Base-by-base conservation (phyloP, 345 rosid genomes). In the Moringa oleifera region DNA sequence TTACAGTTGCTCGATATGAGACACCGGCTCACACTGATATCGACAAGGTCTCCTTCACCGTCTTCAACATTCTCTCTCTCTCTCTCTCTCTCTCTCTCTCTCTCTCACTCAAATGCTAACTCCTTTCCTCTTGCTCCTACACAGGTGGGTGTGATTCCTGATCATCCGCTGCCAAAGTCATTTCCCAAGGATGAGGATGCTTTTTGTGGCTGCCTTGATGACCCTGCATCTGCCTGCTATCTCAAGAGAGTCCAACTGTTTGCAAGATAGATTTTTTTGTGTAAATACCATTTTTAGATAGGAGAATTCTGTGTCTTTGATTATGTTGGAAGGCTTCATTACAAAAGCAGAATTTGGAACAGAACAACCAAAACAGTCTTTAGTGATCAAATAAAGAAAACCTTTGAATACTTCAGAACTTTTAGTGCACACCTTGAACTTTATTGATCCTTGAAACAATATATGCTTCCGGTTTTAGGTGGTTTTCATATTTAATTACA, bases 1-100 rank as follows among this genome's bases (percentile, higher is more conserved):
- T 94, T 59, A 94, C 97, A 18, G 89, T 88, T 55, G 99, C 97
- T 66, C 88, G 95, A 17, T 94, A 94, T 18, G 88, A 94, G 83
- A 94, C 99, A 45, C 99, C 99, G 20, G 92, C 90, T 11, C 97
- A 94, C 61, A 83, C 81, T 0, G 86, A 86, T 68, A 90, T 90
- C 53, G 90, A 94, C 76, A 90, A 88, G 89, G 99, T 93, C 36
- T 59, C 49, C 46, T 45, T 20, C n/a, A n/a, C 54, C 46, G 41
- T 16, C 53, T 51, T 24, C 10, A 22, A 53, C 55, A 18, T 59
- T 54, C 28, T 46, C 2, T 55, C 33, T 22, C 62, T 33, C 47
- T 54, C 16, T 18, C 20, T 36, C 52, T 20, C 20, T 10, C 51
- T 25, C n/a, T 18, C n/a, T n/a, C n/a, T n/a, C n/a, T n/a, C n/a